phyloP scores from a whole-genome alignment of 1,139 yeast genomes.

The Geotrichum siamense region DNA sequence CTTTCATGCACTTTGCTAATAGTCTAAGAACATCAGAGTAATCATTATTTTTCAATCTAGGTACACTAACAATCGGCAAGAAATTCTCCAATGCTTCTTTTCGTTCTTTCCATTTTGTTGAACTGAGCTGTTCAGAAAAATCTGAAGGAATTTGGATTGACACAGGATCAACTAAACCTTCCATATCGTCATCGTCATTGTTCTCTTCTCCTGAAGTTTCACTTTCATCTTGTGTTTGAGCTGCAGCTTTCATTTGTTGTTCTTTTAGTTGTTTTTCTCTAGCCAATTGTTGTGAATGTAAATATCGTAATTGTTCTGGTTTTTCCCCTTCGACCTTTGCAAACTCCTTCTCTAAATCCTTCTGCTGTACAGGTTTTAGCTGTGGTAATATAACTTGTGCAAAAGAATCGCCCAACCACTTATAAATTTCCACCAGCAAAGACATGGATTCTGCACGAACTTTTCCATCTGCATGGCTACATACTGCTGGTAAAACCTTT shows the following conservation, averaged over 20 bases:
- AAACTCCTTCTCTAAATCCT: constrained; percentile 68
- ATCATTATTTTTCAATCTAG: constrained; percentile 52
- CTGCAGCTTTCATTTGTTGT: constrained; percentile 24
- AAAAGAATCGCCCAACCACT: constrained; percentile 68
- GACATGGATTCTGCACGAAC: constrained; percentile 76
- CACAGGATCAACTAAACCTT: constrained; percentile 36
- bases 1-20: constrained; percentile 69
- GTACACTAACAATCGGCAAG: constrained; percentile 42
- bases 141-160: constrained; percentile 59
- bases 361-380: constrained; percentile 87
- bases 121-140: constrained; percentile 47
- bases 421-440: constrained; percentile 62
- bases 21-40: constrained; percentile 53
- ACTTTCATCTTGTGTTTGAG: constrained; percentile 21
- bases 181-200: constrained; percentile 42
- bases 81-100: constrained; percentile 77
- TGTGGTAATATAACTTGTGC: constrained; percentile 56
- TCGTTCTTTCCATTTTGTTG: constrained; percentile 86
- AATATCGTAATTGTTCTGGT: constrained; percentile 47
- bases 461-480: constrained; percentile 78
- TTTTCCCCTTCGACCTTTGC: constrained; percentile 42
- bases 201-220: constrained; percentile 46
- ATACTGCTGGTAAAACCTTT: constrained; percentile 57
- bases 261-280: constrained; percentile 30
- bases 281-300: constrained; percentile 46